Evolutionary conservation across 2,329 filamentous ascomycete genomes (phyloP), one percentile per base, ranked within the genome.

Genomic region (Colletotrichum aenigma): DNA sequence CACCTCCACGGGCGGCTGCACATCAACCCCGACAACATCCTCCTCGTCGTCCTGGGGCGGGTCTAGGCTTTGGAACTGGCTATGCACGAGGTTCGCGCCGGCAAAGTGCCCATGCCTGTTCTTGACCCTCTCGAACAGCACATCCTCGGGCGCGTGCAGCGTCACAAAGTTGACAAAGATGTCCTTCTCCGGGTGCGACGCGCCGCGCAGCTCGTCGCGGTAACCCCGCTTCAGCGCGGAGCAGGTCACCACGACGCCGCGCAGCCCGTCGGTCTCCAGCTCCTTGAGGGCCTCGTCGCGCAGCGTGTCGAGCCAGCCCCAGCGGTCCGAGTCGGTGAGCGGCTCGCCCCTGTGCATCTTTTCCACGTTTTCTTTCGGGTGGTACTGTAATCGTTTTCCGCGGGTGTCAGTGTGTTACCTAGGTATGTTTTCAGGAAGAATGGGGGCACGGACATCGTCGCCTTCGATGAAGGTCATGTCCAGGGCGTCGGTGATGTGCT

Each of bases 181-280:
- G 24, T 87, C 86, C 18, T 88, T 88, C 62, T 88, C 86, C 77
- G 89, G 87, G 79, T 91, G 91, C 7, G 89, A 88, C 3, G 91
- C 91, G 8, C 90, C 86, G 24, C 92, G 89, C 79, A 93, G 89
- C 36, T 93, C 88, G 77, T 95, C 93, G 74, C 94, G 91, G 86
- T 96, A 96, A 83, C 93, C 94, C 78, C 92, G 91, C 85, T 95
- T 95, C 21, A 96, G 87, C 0, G 94, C 94, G n/a, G 93, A 95
- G 87, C 94, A 96, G 66, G 94, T 95, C 70, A 96, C 90, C 69
- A 96, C 91, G 28, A 95, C 93, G 48, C 93, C 89, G 30, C 87
- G 83, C 4, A 88, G 85, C 43, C 43, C 43, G 9, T 86, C 85
- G 62, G 80, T 81, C 56, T 85, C 80, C 72, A 88, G 82, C 38